Percentiles rank a stretch among this genome's conserved stretches.
These are phyloP conservation scores for Sambucus nigra DNA, from an alignment of 129 eudicot species.

Conservation along the genomic window DNA sequence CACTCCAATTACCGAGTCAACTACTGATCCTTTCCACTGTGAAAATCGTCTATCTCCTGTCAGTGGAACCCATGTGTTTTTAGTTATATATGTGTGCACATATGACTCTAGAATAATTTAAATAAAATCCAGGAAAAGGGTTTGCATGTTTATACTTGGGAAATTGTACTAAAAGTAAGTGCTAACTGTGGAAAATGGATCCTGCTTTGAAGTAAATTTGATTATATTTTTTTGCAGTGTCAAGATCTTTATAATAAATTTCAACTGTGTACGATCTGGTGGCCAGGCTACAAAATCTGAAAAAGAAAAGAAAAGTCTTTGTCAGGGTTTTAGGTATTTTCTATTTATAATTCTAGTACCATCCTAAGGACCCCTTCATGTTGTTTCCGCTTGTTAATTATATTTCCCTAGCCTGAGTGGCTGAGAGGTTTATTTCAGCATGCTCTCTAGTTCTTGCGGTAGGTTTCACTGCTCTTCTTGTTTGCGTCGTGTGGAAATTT, in stretches of 20 bases:
- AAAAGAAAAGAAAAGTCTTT: not conserved
- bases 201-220: too few species aligned
- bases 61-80: constrained; percentile 1
- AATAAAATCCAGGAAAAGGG: not conserved
- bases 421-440: too few species aligned
- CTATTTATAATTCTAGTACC: too few species aligned
- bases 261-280: not conserved
- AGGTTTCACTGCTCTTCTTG: too few species aligned
- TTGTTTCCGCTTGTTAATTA: not conserved
- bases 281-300: constrained; percentile 1
- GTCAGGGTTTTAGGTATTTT: too few species aligned
- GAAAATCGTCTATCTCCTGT: constrained; percentile 89
- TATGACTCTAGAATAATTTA: not conserved
- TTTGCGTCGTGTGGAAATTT: too few species aligned
- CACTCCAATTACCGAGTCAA: constrained; percentile 90
- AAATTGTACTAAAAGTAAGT: too few species aligned
- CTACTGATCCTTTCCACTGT: constrained; percentile 91
- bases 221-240: too few species aligned
- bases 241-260: not conserved
- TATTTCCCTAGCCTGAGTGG: not conserved
- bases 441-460: too few species aligned
- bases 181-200: too few species aligned
- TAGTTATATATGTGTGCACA: not conserved
- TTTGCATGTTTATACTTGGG: too few species aligned
- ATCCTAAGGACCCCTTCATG: too few species aligned